A percentile compares a stretch with the other conserved stretches of the same genome.
Conservation (phyloP, 768 basidiomycete species). For the Trametes cinnabarina region DNA sequence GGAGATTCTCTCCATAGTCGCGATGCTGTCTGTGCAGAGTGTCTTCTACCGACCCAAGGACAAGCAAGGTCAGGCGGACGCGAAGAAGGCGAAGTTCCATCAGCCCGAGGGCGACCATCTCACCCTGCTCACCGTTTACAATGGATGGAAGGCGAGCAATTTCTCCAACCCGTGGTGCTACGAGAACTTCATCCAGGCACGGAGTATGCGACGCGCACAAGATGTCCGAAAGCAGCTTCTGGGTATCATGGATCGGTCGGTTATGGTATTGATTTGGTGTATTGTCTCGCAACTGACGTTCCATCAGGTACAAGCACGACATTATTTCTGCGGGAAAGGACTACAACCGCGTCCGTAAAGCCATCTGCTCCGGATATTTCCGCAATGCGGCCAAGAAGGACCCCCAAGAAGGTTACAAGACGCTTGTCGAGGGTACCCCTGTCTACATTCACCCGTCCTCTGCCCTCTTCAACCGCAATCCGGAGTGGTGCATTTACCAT, state of each 20-base stretch:
- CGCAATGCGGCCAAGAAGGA: slow-evolving; percentile 98
- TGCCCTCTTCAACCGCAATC: slow-evolving; percentile 92
- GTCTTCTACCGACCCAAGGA: slow-evolving; percentile 99
- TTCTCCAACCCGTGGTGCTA: slow-evolving; percentile 99
- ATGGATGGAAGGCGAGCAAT: slow-evolving; percentile 95
- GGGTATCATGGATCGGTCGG: slow-evolving; percentile 97
- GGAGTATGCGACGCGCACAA: slow-evolving; percentile 95
- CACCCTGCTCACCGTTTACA: slow-evolving; percentile 91
- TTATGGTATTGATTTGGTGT: slow-evolving; percentile 8
- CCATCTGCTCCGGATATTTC: slow-evolving; percentile 98
- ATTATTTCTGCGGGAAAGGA: slow-evolving; percentile 90
- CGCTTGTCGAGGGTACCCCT: slow-evolving; percentile 95
- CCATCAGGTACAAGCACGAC: slow-evolving; percentile 88
- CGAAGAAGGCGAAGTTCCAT: slow-evolving; percentile 99
- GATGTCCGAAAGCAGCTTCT: slow-evolving; percentile 97
- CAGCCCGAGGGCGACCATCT: slow-evolving; percentile 97
- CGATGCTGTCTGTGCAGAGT: slow-evolving; percentile 94
- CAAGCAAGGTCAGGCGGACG: slow-evolving; percentile 98
- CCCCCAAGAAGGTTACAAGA: slow-evolving; percentile 97
- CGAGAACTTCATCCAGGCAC: slow-evolving; percentile 97
- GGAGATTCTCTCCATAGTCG: slow-evolving; percentile 94
- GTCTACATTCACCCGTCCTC: slow-evolving; percentile 99
- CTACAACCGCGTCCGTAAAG: slow-evolving; percentile 88
- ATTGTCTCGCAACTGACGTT: slow-evolving; percentile 12
- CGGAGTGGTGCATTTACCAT: slow-evolving; percentile 96